A percentile compares a stretch with the other conserved stretches of the same genome.
Conservation (phyloP, 2,329 filamentous ascomycete genomes). For the Didymella arachidicola region DNA sequence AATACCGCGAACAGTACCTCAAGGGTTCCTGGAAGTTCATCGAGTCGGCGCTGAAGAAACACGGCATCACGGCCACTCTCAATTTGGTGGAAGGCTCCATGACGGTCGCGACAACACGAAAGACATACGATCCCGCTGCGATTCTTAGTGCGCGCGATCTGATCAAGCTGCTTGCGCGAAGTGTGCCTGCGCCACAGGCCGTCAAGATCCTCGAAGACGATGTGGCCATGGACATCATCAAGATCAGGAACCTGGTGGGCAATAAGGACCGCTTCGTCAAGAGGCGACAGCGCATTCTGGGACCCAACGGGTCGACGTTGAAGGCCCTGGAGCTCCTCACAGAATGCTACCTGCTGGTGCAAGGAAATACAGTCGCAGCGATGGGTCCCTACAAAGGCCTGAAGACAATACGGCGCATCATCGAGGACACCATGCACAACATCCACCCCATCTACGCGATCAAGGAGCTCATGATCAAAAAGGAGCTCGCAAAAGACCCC, state of each 20-base stretch:
- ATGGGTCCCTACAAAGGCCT: constrained; percentile 92
- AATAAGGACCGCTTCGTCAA: constrained; percentile 98
- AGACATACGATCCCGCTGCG: constrained; percentile 88
- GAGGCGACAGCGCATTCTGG: constrained; percentile 88
- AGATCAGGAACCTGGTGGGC: constrained; percentile 86
- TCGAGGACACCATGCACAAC: constrained; percentile 97
- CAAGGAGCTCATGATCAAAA: constrained; percentile 94
- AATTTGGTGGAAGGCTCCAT: constrained; percentile 96
- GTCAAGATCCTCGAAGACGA: constrained; percentile 94
- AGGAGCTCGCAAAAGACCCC: constrained; percentile 88
- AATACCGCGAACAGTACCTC: constrained; percentile 94
- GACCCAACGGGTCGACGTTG: constrained; percentile 87
- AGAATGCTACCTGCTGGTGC: constrained; percentile 85
- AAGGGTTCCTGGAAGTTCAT: constrained; percentile 93
- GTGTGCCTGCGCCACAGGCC: constrained; percentile 88
- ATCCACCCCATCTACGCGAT: constrained; percentile 91
- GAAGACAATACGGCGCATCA: constrained; percentile 83
- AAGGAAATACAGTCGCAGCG: constrained; percentile 90
- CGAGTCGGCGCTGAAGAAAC: constrained; percentile 84
- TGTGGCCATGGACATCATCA: constrained; percentile 92
- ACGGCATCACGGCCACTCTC: constrained; percentile 87
- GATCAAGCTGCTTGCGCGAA: constrained; percentile 86
- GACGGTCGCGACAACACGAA: constrained; percentile 93
- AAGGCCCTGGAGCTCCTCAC: constrained; percentile 95
- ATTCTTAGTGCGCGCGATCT: constrained; percentile 94